Evolutionary conservation across 2,329 filamentous ascomycete species (phyloP).

Genomic region (Hortaea sp.): DNA sequence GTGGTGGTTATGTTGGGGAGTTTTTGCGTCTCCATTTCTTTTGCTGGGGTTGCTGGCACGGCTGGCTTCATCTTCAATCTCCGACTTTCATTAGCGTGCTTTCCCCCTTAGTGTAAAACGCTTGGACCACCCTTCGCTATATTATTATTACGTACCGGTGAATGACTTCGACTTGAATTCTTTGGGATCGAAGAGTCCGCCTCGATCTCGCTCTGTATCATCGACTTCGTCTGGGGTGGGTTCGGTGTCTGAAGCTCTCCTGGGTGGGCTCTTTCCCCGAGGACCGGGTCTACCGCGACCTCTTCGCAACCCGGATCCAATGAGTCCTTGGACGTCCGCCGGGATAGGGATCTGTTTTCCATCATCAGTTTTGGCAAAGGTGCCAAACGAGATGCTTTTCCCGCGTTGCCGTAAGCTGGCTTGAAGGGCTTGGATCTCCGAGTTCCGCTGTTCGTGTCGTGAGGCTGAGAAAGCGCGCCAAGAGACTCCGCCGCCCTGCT

Average conservation of each 20-base stretch:
- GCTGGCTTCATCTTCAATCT: slow-evolving; percentile 13
- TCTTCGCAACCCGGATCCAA: slow-evolving; percentile 6
- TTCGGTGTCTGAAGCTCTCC: slow-evolving; percentile 18
- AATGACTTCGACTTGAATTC: slow-evolving; percentile 22
- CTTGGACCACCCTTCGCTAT: background rate
- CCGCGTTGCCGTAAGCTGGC: slow-evolving; percentile 22
- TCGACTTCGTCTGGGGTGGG: slow-evolving; percentile 20
- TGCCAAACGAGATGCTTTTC: slow-evolving; percentile 24
- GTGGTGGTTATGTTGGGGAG: background rate
- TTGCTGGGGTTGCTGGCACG: background rate
- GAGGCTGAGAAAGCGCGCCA: slow-evolving; percentile 26
- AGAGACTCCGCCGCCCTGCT: slow-evolving; percentile 23
- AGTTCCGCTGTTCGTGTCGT: slow-evolving; percentile 21
- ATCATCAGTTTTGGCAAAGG: slow-evolving; percentile 24
- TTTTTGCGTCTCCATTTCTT: slow-evolving; percentile 4
- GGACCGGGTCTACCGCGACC: slow-evolving; percentile 4
- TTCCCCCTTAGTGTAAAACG: background rate
- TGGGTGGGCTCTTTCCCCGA: slow-evolving; percentile 20
- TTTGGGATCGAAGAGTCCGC: slow-evolving; percentile 13
- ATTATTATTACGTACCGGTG: slow-evolving; percentile 17
- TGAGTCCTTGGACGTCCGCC: slow-evolving; percentile 8
- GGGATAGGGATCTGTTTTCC: slow-evolving; percentile 21
- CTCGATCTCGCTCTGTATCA: slow-evolving; percentile 13
- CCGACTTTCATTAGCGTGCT: slow-evolving; percentile 7
- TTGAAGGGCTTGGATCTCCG: slow-evolving; percentile 25